These are phyloP conservation scores for Didymella segeticola DNA, from an alignment of 2,329 filamentous ascomycete species.

Conservation along the genomic window DNA sequence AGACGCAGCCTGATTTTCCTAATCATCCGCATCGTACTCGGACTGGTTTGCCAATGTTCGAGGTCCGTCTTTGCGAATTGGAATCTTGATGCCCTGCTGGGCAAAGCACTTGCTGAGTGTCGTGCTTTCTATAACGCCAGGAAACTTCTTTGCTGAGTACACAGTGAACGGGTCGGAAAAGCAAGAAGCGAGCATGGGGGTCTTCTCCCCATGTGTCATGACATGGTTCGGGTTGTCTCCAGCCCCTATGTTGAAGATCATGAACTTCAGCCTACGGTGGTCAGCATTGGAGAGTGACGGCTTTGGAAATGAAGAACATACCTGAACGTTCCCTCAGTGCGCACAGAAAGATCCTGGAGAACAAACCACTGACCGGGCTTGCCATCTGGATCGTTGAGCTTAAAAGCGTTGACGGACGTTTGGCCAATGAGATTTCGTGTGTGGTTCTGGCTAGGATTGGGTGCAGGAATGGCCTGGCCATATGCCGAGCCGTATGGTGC, in stretches of 20 bases:
- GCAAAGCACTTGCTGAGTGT: constrained; percentile 91
- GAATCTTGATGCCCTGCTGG: constrained; percentile 93
- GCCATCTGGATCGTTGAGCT: constrained; percentile 77
- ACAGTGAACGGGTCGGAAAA: constrained; percentile 93
- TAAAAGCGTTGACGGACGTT: constrained; percentile 85
- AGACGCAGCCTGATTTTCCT: too few species aligned
- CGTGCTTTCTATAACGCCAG: constrained; percentile 94
- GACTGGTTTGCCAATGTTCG: constrained; percentile 54
- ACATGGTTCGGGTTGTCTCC: constrained; percentile 58
- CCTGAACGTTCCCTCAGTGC: constrained; percentile 91
- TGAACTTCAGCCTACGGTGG: constrained; percentile 67
- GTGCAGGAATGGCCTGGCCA: constrained; percentile 27
- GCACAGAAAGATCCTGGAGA: constrained; percentile 90
- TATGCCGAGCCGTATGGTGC: constrained; percentile 20
- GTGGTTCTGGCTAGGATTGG: constrained; percentile 67
- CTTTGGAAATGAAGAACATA: constrained; percentile 53
- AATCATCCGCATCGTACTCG: constrained; percentile 54
- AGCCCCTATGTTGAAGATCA: constrained; percentile 83
- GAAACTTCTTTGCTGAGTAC: constrained; percentile 97
- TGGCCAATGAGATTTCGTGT: constrained; percentile 95
- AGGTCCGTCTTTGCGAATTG: constrained; percentile 84
- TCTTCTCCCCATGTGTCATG: constrained; percentile 73
- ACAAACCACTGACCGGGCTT: constrained; percentile 96
- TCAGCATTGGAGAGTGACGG: background rate
- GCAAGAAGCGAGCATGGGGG: constrained; percentile 81